Evolutionary conservation across 2,329 filamentous ascomycete genomes (phyloP), one percentile per base, ranked within the genome.

Genomic region (Trichoderma sp.): DNA sequence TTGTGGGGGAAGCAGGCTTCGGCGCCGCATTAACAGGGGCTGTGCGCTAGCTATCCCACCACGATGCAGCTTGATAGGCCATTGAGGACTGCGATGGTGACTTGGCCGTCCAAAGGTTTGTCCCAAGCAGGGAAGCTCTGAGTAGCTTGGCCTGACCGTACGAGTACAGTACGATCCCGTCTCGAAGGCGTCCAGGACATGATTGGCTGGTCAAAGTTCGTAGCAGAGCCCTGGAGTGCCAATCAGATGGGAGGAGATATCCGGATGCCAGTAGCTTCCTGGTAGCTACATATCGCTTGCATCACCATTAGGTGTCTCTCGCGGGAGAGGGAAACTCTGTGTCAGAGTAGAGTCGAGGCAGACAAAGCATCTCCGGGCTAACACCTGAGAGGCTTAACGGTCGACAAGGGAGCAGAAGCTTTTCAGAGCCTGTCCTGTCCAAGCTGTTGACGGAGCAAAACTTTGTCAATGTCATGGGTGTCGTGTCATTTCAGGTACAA

Each of bases 31-130:
- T 18, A 41, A 63, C 56, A 35, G 59, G 71, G 71, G 45, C 63
- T 60, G 62, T 59, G 62, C 45, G 45, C 71, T 74, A 74, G 71
- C 18, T n/a, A 66, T 50, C 45, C 50, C 63, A 18, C 71, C 71
- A 74, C 71, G 71, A 74, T 74, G 62, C 71, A 67, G 35, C 33
- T 67, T 74, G 71, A 74, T 74, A 74, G 71, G 71, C 71, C 71
- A 38, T 56, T 53, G 63, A 67, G 27, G 71, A 33, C 63, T 67
- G 71, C n/a, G 66, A 24, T 53, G 35, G 45, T 74, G 71, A 74
- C 53, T 59, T 66, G 71, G 62, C 71, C 62, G 50, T 35, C 24
- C 63, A 74, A 31, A 74, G 33, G n/a, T 45, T 64, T 33, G 31
- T 6, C 41, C 59, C 41, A 29, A 38, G 60, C 41, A 73, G 18